Conservation (phyloP, 345 rosid genomes). For the Euphorbia peplus region DNA sequence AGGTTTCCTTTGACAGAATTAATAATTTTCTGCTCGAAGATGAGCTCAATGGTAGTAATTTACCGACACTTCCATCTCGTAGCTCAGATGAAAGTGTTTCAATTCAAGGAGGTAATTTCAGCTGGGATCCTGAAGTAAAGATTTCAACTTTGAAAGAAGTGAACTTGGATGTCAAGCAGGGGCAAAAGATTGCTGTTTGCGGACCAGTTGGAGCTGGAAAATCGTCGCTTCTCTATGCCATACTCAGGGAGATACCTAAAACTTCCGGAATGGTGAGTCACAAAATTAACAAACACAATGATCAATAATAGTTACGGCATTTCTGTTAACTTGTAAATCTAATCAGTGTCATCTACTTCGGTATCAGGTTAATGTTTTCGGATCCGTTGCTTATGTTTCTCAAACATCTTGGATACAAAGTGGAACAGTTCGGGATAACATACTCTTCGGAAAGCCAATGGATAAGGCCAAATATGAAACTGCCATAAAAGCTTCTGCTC, state of each 20-base stretch:
- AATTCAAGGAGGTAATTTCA: slow-evolving; percentile 42
- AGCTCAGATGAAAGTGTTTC: slow-evolving; percentile 36
- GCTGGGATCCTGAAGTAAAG: slow-evolving; percentile 48
- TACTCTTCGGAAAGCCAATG: slow-evolving; percentile 24
- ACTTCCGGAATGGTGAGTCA: slow-evolving; percentile 37
- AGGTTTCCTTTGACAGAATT: slow-evolving; percentile 64
- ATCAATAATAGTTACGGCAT: too few relatives aligned
- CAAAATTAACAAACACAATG: neutral
- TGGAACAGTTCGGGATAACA: slow-evolving; percentile 51
- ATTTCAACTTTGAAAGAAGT: slow-evolving; percentile 44
- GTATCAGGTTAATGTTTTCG: slow-evolving; percentile 41
- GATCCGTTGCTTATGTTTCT: slow-evolving; percentile 62
- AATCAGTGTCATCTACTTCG: neutral
- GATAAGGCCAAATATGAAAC: slow-evolving; percentile 18
- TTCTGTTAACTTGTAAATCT: neutral
- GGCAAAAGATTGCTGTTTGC: slow-evolving; percentile 64
- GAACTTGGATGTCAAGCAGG: slow-evolving; percentile 42
- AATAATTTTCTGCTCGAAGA: slow-evolving; percentile 52
- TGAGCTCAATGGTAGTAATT: slow-evolving; percentile 43
- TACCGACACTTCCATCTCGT: slow-evolving; percentile 24
- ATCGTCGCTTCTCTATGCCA: slow-evolving; percentile 59
- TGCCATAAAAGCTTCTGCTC: slow-evolving; percentile 55
- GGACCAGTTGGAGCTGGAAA: slow-evolving; percentile 79
- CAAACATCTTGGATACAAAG: slow-evolving; percentile 87
- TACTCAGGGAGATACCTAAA: slow-evolving; percentile 68